Percentiles rank a stretch among this genome's conserved stretches.
Evolutionary conservation across 2,329 filamentous ascomycete species (phyloP).

Genomic region (Leptoxyphium fumago): DNA sequence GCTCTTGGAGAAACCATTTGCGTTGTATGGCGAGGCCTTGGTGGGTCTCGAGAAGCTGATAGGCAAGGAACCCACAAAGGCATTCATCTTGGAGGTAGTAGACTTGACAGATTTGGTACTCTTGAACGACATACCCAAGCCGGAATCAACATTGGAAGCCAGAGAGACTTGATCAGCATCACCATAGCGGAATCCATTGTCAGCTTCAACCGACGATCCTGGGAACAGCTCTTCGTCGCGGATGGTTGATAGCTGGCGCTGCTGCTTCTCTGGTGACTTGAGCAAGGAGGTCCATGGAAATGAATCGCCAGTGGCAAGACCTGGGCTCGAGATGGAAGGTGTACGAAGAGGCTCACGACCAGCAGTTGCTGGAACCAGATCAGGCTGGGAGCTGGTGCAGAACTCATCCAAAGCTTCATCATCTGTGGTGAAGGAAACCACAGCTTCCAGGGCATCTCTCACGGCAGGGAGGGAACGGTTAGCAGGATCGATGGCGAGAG

Average conservation of each 20-base stretch:
- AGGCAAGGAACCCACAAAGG: conserved; percentile 58
- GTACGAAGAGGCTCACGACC: conserved; percentile 93
- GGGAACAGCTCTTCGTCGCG: conserved; percentile 72
- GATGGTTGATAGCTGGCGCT: conserved; percentile 77
- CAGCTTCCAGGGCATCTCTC: conserved; percentile 62
- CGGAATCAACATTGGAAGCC: conserved; percentile 72
- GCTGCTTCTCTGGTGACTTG: conserved; percentile 52
- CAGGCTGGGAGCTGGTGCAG: conserved; percentile 60
- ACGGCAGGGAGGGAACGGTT: conserved; percentile 71
- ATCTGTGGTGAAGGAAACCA: conserved; percentile 82
- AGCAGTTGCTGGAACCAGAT: conserved; percentile 61
- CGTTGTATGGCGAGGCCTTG: conserved; percentile 38
- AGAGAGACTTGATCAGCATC: conserved; percentile 66
- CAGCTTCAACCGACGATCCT: conserved; percentile 42
- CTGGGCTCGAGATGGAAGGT: conserved; percentile 81
- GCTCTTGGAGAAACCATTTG: conserved; percentile 69
- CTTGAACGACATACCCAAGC: conserved; percentile 66
- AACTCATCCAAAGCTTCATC: conserved; percentile 90
- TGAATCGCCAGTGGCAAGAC: conserved; percentile 57
- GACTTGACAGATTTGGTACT: conserved; percentile 39
- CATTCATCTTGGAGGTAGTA: conserved; percentile 47
- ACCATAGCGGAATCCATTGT: conserved; percentile 49
- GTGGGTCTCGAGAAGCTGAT: conserved; percentile 39
- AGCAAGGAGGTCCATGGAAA: conserved; percentile 95
- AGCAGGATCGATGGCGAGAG: conserved; percentile 77